Percentiles rank a stretch among this genome's conserved stretches.
phyloP scores from a whole-genome alignment of 768 basidiomycete species.

The Suillus alpinus region DNA sequence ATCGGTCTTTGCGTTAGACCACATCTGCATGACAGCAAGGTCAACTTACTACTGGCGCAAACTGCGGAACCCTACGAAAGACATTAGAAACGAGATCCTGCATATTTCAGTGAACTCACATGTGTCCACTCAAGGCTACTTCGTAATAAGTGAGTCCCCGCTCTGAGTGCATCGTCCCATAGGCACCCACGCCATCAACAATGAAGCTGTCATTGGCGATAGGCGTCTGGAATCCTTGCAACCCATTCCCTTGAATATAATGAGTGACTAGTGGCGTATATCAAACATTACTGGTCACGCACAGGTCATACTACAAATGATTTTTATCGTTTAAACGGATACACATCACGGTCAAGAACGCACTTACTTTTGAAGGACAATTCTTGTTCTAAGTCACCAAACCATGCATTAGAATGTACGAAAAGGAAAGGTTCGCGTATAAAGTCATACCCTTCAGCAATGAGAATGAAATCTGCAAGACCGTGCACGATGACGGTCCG shows the following conservation, averaged over 20 bases:
- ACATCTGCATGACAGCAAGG: too few species aligned
- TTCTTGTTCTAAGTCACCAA: slow-evolving; percentile 41
- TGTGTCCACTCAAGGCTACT: slow-evolving; percentile 67
- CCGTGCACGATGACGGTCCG: slow-evolving; percentile 70
- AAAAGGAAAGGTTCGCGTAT: background rate
- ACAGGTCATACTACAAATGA: slow-evolving; percentile 38
- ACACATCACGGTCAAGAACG: too few species aligned
- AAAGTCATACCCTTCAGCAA: slow-evolving; percentile 59
- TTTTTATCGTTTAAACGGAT: too few species aligned
- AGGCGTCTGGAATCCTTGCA: slow-evolving; percentile 72
- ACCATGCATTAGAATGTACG: slow-evolving; percentile 6
- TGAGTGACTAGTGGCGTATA: background rate
- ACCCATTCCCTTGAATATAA: slow-evolving; percentile 49
- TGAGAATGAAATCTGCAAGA: slow-evolving; percentile 67
- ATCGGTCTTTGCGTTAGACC: background rate
- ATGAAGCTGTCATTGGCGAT: slow-evolving; percentile 65
- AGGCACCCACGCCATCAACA: slow-evolving; percentile 65
- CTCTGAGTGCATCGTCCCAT: slow-evolving; percentile 64
- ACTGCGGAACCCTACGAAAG: slow-evolving; percentile 47
- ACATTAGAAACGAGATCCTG: too few species aligned
- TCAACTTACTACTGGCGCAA: slow-evolving; percentile 52
- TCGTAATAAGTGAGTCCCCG: slow-evolving; percentile 67
- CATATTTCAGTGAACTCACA: slow-evolving; percentile 28
- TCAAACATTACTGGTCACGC: slow-evolving; percentile 9
- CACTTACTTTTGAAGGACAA: slow-evolving; percentile 62